A percentile compares a stretch with the other conserved stretches of the same genome.
phyloP scores from a whole-genome alignment of 306 rosid genomes.

The Vachellia pachyceras region DNA sequence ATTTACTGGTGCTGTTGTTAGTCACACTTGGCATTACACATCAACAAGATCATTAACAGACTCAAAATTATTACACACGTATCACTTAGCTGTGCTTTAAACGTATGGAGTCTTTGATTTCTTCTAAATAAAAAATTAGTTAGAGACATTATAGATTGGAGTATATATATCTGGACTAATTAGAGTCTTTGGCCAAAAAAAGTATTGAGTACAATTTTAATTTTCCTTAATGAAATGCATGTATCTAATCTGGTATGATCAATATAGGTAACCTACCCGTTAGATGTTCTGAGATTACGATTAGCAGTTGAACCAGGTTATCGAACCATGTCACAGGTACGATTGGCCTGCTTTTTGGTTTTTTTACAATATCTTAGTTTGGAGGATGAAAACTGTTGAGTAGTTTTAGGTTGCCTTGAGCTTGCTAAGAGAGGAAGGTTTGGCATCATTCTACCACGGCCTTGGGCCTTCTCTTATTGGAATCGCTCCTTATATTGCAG shows the following conservation, averaged over 20 bases:
- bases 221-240: background rate
- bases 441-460: conserved; percentile 80
- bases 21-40: background rate
- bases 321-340: conserved; percentile 89
- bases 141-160: too few species aligned
- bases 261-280: conserved; percentile 79
- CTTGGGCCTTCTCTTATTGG: conserved; percentile 89
- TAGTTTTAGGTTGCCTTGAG: conserved; percentile 73
- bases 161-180: background rate
- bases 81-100: background rate
- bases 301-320: conserved; percentile 95
- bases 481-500: conserved; percentile 96
- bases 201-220: background rate
- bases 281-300: conserved; percentile 91
- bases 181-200: background rate
- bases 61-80: background rate
- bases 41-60: background rate
- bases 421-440: conserved; percentile 91
- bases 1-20: background rate
- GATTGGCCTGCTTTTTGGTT: conserved; percentile 32
- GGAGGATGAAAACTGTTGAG: conserved; percentile 39
- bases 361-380: conserved; percentile 23
- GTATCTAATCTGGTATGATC: conserved; percentile 32
- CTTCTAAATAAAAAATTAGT: background rate
- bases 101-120: background rate